Base-by-base conservation (phyloP, 2,329 filamentous ascomycete genomes). In the Byssothecium circinans region DNA sequence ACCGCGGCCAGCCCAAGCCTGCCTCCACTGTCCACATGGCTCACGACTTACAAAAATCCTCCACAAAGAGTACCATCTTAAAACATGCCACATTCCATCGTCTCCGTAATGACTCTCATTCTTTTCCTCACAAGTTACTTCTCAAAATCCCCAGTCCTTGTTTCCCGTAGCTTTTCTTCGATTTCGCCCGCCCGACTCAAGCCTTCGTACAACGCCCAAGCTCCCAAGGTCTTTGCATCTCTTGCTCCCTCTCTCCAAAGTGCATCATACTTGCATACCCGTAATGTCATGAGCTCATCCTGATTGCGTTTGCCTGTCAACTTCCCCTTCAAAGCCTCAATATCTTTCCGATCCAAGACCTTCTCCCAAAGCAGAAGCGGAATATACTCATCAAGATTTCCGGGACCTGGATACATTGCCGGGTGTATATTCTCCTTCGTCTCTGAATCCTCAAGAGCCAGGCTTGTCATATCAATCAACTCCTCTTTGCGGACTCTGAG, bases 151-250 rank as follows among this genome's bases (percentile, higher is more conserved):
- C 32, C 32, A 17, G 15, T 34, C 15, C 32, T 7, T 8, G n/a
- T n/a, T 6, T 34, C 32, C 7, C 32, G 14, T n/a, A 34, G 32
- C 32, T 34, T 19, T 23, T 41, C 33, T 17, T 43, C 27, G 19
- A 79, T 18, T 60, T 69, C 74, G 18, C 74, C 73, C 44, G 80
- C 78, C 20, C 76, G 68, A 41, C 73, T 75, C 44, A 85, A 53
- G 0, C 78, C 80, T 55, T 84, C 78, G 75, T 79, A 86, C 15
- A 86, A 14, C 7, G 78, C 78, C 75, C 74, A 77, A 4, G 78
- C 79, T 27, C 76, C 75, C 47, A 82, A 59, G 1, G 77, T 76
- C 67, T 82, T 82, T n/a, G 73, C 78, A 68, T 82, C 80, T 35
- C 79, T 68, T 34, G 72, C 63, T 1, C 76, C 78, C 38, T 75